Evolutionary conservation across 1,139 yeast species (phyloP), one percentile per base, ranked within the genome.

Genomic region (Taphrina pruni): DNA sequence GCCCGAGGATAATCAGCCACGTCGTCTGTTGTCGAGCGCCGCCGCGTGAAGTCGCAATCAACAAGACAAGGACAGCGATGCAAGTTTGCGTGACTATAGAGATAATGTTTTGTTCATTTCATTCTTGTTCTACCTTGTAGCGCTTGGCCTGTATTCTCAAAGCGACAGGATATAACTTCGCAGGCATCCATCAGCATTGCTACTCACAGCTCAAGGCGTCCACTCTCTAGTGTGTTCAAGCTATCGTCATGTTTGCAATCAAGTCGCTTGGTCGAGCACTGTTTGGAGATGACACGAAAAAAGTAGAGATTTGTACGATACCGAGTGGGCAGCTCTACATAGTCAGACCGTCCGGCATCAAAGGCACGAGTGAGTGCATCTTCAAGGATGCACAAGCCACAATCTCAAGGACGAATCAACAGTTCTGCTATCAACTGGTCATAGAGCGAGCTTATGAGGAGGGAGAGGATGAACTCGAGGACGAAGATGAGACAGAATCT

Each of bases 331-430:
- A 87, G 78, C 82, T 94, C 68, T 89, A 83, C 75, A 81, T 93
- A 62, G 83, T 89, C 38, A 82, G 98, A 64, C 90, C 90, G 8
- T 83, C 83, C 17, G 89, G 96, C 7, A 97, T 97, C 14, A 90
- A 90, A 77, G 94, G 97, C 2, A 92, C 87, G 39, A 82, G 87
- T 56, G 97, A 94, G 78, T 92, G 97, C 77, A 82, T 94, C 55
- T 88, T 85, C 35, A 75, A 71, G n/a, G 60, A 66, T 20, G 65
- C 60, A 21, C 45, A 38, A 36, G 60, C 54, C 20, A 50, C 58
- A 21, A 14, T 54, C 14, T 83, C 92, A 60, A 85, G 85, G 71
- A 88, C 95, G 0, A 82, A 89, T 1, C 83, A 86, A 5, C 87
- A 88, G 11, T 88, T 79, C 75, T 84, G 85, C 74, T 89, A 88